phyloP scores from a whole-genome alignment of 805 yeast species.

The Phaffomyces thermotolerans region DNA sequence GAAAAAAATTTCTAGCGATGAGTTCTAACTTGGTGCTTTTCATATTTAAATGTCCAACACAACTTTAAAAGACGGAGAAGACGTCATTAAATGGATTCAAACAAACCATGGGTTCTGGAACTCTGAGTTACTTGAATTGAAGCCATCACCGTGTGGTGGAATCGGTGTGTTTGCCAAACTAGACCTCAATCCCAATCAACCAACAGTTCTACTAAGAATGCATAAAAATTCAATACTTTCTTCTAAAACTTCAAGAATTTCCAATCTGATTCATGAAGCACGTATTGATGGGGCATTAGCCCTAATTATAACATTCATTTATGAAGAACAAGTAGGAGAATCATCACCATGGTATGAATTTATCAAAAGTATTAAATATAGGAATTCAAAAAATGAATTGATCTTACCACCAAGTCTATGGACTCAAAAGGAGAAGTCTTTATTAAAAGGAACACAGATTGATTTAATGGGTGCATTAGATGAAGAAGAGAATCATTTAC shows the following conservation, averaged over 20 bases:
- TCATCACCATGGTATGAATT: constrained; percentile 78
- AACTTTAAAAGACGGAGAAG: constrained; percentile 14
- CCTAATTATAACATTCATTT: constrained; percentile 60
- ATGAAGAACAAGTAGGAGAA: constrained; percentile 53
- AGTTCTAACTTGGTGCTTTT: neutral
- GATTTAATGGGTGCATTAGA: constrained; percentile 58
- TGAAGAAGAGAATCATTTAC: constrained; percentile 32
- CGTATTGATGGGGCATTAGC: constrained; percentile 58
- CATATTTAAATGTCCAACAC: constrained; percentile 27
- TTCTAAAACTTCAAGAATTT: constrained; percentile 50
- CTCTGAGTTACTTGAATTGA: constrained; percentile 36
- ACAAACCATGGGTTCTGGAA: constrained; percentile 49
- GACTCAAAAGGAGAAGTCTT: constrained; percentile 40
- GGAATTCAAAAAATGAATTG: constrained; percentile 25
- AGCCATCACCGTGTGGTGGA: constrained; percentile 51
- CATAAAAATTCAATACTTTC: constrained; percentile 57
- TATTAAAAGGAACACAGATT: constrained; percentile 50
- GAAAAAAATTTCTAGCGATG: constrained; percentile 1
- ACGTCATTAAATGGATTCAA: constrained; percentile 42
- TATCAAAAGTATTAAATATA: constrained; percentile 41
- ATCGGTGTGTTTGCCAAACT: constrained; percentile 61
- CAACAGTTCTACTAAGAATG: constrained; percentile 40
- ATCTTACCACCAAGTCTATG: constrained; percentile 61
- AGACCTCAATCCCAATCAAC: constrained; percentile 28
- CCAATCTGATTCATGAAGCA: constrained; percentile 59